These are phyloP conservation scores for Fusarium sp. DNA, from an alignment of 2,329 filamentous ascomycete species.

Conservation along the genomic window DNA sequence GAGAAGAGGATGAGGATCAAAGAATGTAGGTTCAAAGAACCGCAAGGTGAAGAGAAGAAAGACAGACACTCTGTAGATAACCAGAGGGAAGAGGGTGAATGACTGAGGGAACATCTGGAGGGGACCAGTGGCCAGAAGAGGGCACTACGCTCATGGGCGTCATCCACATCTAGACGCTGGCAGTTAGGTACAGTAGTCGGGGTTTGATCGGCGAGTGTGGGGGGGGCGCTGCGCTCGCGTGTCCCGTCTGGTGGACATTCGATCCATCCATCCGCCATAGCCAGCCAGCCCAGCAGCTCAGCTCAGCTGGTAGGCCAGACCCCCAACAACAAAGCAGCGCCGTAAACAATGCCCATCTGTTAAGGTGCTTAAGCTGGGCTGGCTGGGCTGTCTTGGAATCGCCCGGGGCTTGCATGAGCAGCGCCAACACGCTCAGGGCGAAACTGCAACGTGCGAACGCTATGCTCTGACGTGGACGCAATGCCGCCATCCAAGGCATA, in stretches of 20 bases:
- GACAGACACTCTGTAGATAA: slow-evolving; percentile 11
- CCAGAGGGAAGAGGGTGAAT: slow-evolving; percentile 23
- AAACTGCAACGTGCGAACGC: slow-evolving; percentile 26
- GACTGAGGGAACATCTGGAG: slow-evolving; percentile 17
- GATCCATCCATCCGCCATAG: slow-evolving; percentile 27
- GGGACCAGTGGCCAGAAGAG: slow-evolving; percentile 31
- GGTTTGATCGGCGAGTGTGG: slow-evolving; percentile 37
- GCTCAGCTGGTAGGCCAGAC: slow-evolving; percentile 31
- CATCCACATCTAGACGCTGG: slow-evolving; percentile 28
- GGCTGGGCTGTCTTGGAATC: slow-evolving; percentile 20
- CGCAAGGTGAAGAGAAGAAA: slow-evolving; percentile 10
- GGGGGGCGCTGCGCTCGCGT: slow-evolving; percentile 30
- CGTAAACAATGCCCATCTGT: slow-evolving; percentile 9
- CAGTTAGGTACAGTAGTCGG: slow-evolving; percentile 19
- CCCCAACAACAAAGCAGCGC: slow-evolving; percentile 15
- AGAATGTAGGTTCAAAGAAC: slow-evolving; percentile 9
- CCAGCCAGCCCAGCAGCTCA: slow-evolving; percentile 2
- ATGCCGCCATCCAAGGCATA: slow-evolving; percentile 17
- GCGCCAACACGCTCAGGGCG: slow-evolving; percentile 7
- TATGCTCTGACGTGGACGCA: slow-evolving; percentile 30
- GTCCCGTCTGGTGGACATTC: slow-evolving; percentile 23
- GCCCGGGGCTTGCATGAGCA: slow-evolving; percentile 27
- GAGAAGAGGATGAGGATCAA: not conserved
- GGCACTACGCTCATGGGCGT: slow-evolving; percentile 37
- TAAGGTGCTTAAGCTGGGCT: slow-evolving; percentile 27